phyloP scores from a whole-genome alignment of 805 yeast species.

The Blastobotrys robertii region DNA sequence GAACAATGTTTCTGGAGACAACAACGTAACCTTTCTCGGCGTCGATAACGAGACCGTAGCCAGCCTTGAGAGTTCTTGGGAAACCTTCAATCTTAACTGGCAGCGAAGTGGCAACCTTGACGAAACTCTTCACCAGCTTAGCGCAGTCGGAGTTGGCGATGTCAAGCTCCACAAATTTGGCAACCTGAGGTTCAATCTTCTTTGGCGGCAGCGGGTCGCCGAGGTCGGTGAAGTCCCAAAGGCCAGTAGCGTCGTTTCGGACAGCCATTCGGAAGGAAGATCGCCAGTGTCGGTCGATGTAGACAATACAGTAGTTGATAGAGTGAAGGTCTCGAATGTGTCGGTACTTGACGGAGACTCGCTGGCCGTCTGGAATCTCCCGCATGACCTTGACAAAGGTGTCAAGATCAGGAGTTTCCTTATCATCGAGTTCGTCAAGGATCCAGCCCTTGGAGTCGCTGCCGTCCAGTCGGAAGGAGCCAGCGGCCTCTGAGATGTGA shows the following conservation, averaged over 20 bases:
- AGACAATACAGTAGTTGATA: conserved; percentile 53
- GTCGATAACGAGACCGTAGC: conserved; percentile 75
- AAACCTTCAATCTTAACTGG: conserved; percentile 72
- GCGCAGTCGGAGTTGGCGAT: conserved; percentile 44
- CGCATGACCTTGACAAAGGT: conserved; percentile 72
- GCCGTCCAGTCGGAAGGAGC: conserved; percentile 45
- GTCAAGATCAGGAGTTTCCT: conserved; percentile 64
- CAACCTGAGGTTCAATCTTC: conserved; percentile 45
- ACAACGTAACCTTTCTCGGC: conserved; percentile 70
- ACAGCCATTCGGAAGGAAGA: conserved; percentile 58
- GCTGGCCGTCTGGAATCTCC: conserved; percentile 61
- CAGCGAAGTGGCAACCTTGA: conserved; percentile 51
- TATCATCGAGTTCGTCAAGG: conserved; percentile 66
- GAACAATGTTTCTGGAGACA: conserved; percentile 68
- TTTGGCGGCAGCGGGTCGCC: conserved; percentile 50
- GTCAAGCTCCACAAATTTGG: conserved; percentile 26
- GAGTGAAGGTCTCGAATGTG: conserved; percentile 77
- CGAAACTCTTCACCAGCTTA: conserved; percentile 56
- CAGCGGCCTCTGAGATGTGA: conserved; percentile 65
- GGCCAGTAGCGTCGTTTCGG: conserved; percentile 45
- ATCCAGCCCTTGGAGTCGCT: conserved; percentile 67
- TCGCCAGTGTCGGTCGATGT: conserved; percentile 80
- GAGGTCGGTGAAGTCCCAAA: conserved; percentile 46
- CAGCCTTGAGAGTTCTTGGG: conserved; percentile 49
- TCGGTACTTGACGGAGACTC: conserved; percentile 61